Base-by-base conservation (phyloP, 139 green algal species). In the Chlamydomonas sp. region DNA sequence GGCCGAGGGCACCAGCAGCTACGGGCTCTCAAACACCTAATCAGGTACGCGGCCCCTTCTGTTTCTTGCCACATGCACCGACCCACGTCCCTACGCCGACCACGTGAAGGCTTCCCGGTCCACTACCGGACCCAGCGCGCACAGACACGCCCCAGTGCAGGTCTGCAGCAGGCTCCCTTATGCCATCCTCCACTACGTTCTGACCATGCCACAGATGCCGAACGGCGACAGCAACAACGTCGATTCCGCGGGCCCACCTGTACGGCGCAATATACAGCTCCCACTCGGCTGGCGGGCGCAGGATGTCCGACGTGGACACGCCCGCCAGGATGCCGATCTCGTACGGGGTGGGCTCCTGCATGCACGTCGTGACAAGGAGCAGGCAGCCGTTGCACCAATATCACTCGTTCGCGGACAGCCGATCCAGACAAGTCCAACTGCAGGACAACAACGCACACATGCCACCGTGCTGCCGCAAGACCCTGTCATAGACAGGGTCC, bases 261-360 rank as follows among this genome's bases (percentile, higher is more conserved):
- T 91, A 93, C 1, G 91, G 83, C 63, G 88, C 88, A 3, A 93
- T 74, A 79, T 93, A 93, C 16, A 75, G 74, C 75, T 84, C 74
- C 91, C 91, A 94, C 76, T 88, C 83, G 3, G 64, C 49, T 10
- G 84, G 88, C 31, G 91, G 91, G 2, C 82, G 69, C 78, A 80
- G 71, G 66, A 93, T 66, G 72, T 93, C 91, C 0, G 7, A 12
- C 57, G 69, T 81, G 72, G 73, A 80, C 60, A 94, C 79, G 4
- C 91, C 91, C 6, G 79, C 77, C 61, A 94, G 84, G 8, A 94
- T 78, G 4, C 91, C 91, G n/a, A 94, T 84, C 84, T 94, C 89
- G 62, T 78, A 90, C 1, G 91, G 84, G 12, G 89, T 90, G 0
- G 91, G 91, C 87, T 92, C 88, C 76, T 85, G 74, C 62, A 7